Percentiles rank a stretch among this genome's conserved stretches.
Conservation (phyloP, 805 yeast genomes). For the Nakazawaea molendinolei region DNA sequence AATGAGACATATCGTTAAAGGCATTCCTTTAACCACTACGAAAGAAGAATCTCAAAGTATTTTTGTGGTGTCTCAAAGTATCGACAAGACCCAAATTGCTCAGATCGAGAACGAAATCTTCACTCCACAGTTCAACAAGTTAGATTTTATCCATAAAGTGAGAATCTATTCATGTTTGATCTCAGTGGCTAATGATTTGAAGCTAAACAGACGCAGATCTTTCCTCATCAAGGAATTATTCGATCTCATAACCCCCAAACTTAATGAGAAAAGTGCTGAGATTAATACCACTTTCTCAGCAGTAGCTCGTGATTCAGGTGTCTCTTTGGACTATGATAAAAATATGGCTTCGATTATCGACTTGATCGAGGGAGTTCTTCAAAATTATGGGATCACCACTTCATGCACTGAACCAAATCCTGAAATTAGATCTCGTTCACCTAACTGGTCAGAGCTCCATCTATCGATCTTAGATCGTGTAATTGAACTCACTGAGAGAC, state of each 20-base stretch:
- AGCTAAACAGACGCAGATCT: conserved; percentile 59
- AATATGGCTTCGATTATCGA: conserved; percentile 12
- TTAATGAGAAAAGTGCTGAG: conserved; percentile 16
- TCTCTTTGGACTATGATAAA: conserved; percentile 5
- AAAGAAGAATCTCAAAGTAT: conserved; percentile 10
- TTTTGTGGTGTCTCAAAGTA: neutral
- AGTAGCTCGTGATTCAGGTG: conserved; percentile 4
- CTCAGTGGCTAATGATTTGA: conserved; percentile 52
- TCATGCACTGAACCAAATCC: conserved; percentile 24
- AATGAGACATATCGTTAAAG: conserved; percentile 38
- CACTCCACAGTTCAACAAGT: conserved; percentile 34
- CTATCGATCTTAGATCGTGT: conserved; percentile 36
- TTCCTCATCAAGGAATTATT: conserved; percentile 64
- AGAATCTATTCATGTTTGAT: conserved; percentile 63
- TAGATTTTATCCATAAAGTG: conserved; percentile 48
- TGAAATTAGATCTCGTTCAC: conserved; percentile 17
- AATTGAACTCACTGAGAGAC: conserved; percentile 25
- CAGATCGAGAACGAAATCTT: conserved; percentile 40
- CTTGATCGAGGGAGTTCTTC: conserved; percentile 42
- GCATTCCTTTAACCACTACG: conserved; percentile 17
- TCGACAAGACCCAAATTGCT: conserved; percentile 36
- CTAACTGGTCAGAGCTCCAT: conserved; percentile 53
- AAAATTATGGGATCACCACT: conserved; percentile 50
- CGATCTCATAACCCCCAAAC: conserved; percentile 38
- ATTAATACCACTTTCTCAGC: conserved; percentile 7